Evolutionary conservation across 2,329 filamentous ascomycete genomes (phyloP), one percentile per base, ranked within the genome.

Genomic region (Fusarium oligoseptatum): DNA sequence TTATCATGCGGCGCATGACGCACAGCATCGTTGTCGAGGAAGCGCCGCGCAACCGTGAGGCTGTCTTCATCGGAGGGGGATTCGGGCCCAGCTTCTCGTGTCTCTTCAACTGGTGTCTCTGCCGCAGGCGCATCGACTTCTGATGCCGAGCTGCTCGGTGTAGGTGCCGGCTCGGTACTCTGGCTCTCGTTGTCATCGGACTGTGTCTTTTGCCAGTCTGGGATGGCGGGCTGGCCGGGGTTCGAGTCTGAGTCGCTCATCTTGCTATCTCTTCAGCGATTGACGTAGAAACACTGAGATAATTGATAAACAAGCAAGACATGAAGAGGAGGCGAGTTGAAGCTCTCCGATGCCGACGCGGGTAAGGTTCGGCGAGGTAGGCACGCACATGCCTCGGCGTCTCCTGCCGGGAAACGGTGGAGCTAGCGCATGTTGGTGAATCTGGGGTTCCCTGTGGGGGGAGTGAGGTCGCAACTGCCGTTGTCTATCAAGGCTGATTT

Each of bases 11-110:
- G 87, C 37, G 92, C 91, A 82, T 92, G 85, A 68, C 89, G 90
- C 67, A 98, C 93, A 22, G 88, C 87, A 9, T 93, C 91, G 70
- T 97, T 92, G 60, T 93, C 86, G 5, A 98, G 88, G 80, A 98
- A 98, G 63, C 87, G 89, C 50, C 89, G 88, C 32, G 95, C 95
- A 79, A 95, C 90, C 17, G 94, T 90, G 39, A 86, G 77, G 37
- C 78, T 76, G 58, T 81, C 77, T 45, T 82, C 76, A 7, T 20
- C 56, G 3, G 64, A 37, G 6, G 50, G 4, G 27, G 50, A 4
- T 15, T 22, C 52, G 37, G 34, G 43, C 22, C 27, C 58, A 11
- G 60, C 14, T 63, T 70, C 67, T 10, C 61, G 20, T 15, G 52
- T 37, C 39, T 67, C 72, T 10, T 73, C 64, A 17, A 45, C 37